A percentile compares a stretch with the other conserved stretches of the same genome.
phyloP scores from a whole-genome alignment of 2,329 filamentous ascomycete species.

The Curvularia verruculosa region DNA sequence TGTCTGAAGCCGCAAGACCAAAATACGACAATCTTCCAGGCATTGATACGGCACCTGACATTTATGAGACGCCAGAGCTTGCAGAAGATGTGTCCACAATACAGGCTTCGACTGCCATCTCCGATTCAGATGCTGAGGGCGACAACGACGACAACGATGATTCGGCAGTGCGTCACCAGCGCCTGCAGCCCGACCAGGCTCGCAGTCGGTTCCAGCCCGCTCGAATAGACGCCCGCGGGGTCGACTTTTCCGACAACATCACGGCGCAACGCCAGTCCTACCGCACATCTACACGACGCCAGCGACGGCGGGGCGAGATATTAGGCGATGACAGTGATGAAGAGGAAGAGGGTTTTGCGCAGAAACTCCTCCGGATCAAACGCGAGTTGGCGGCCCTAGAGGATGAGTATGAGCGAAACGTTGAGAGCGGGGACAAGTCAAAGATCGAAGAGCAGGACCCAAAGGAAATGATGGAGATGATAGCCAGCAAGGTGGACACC shows the following conservation, averaged over 20 bases:
- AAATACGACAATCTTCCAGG: slow-evolving; percentile 58
- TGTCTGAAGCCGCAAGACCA: slow-evolving; percentile 43
- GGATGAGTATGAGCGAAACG: slow-evolving; percentile 62
- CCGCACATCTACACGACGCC: slow-evolving; percentile 71
- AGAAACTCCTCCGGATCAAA: slow-evolving; percentile 80
- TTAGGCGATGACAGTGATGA: slow-evolving; percentile 77
- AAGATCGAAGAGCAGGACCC: slow-evolving; percentile 50
- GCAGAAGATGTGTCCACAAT: slow-evolving; percentile 88
- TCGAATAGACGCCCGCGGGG: slow-evolving; percentile 75
- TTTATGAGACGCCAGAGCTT: slow-evolving; percentile 94
- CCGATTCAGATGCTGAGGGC: slow-evolving; percentile 63
- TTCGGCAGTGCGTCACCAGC: slow-evolving; percentile 71
- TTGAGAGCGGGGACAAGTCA: slow-evolving; percentile 52
- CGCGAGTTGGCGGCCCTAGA: slow-evolving; percentile 75
- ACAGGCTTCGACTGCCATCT: slow-evolving; percentile 55
- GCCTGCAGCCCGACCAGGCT: slow-evolving; percentile 78
- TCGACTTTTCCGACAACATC: slow-evolving; percentile 90
- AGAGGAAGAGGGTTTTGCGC: slow-evolving; percentile 69
- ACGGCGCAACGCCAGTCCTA: slow-evolving; percentile 80
- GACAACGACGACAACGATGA: slow-evolving; percentile 39
- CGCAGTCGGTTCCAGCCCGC: slow-evolving; percentile 78
- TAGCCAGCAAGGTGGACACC: slow-evolving; percentile 73
- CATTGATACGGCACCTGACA: slow-evolving; percentile 83
- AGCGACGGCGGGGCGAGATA: slow-evolving; percentile 65
- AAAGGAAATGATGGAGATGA: slow-evolving; percentile 65